A percentile compares a stretch with the other conserved stretches of the same genome.
phyloP scores from a whole-genome alignment of 169 alveolate genomes.

The Plasmodium coatneyi region DNA sequence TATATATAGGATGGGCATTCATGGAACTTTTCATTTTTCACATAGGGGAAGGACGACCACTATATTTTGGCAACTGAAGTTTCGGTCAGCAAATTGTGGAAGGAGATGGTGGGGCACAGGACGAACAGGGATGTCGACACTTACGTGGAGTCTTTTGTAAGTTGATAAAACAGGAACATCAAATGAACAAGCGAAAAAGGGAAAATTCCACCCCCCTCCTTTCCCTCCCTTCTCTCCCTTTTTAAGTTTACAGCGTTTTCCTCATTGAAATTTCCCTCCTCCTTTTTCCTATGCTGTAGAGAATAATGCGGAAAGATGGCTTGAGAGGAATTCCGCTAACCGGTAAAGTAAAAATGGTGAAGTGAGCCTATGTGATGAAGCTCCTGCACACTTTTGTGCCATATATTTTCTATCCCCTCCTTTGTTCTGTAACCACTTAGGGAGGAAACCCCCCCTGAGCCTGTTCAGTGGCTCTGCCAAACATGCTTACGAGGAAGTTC shows the following conservation, averaged over 20 bases:
- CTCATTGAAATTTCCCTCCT: neutral
- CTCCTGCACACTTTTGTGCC: neutral
- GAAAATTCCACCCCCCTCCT: neutral
- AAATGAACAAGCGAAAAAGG: neutral
- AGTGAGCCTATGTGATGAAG: neutral
- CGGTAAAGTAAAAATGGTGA: neutral
- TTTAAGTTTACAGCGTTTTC: neutral
- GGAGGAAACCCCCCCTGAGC: neutral
- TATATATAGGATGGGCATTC: neutral
- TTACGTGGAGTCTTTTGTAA: conserved; percentile 51
- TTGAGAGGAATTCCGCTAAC: neutral
- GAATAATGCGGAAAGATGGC: neutral
- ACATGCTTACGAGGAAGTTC: conserved; percentile 29
- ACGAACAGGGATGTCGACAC: conserved; percentile 12
- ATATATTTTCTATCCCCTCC: neutral
- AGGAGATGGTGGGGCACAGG: conserved; percentile 8
- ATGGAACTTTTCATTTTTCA: neutral
- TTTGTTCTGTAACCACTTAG: conserved; percentile 3
- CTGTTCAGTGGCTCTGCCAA: conserved; percentile 15
- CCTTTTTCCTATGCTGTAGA: neutral
- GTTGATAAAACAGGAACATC: neutral
- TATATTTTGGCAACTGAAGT: conserved; percentile 34
- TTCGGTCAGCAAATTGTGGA: conserved; percentile 39
- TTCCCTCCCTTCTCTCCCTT: neutral
- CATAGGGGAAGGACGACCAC: conserved; percentile 29